A percentile compares a stretch with the other conserved stretches of the same genome.
Conservation (phyloP, 164 flowering plant species). For the Aristolochia californica region DNA sequence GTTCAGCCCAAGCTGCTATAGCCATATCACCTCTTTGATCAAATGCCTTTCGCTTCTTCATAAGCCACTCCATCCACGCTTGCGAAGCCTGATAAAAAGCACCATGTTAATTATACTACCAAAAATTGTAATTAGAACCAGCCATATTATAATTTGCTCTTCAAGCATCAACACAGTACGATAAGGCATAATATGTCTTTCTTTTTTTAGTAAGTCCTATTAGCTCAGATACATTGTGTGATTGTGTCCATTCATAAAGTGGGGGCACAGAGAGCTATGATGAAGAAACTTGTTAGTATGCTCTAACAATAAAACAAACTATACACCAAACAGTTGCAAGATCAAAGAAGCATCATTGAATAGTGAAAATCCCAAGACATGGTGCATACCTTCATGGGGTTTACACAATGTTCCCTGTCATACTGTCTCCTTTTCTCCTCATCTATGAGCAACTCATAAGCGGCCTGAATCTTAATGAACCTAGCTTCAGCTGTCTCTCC, state of each 20-base stretch:
- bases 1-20: conserved; percentile 95
- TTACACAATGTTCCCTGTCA: conserved; percentile 68
- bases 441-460: conserved; percentile 88
- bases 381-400: conserved; percentile 76
- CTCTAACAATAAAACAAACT: too few species aligned
- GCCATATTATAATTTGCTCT: not conserved
- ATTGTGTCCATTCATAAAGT: too few species aligned
- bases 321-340: not conserved
- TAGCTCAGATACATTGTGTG: too few species aligned
- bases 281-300: too few species aligned
- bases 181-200: not conserved
- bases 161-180: not conserved
- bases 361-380: not conserved
- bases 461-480: conserved; percentile 96
- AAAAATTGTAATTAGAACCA: too few species aligned
- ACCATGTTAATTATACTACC: not conserved
- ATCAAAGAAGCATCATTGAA: not conserved
- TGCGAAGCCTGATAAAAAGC: conserved; percentile 62
- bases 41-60: conserved; percentile 87
- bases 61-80: conserved; percentile 99
- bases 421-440: conserved; percentile 57
- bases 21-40: conserved; percentile 99
- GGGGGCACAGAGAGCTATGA: too few species aligned
- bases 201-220: not conserved
- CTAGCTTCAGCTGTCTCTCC: conserved; percentile 93